Conservation (phyloP, 2,329 filamentous ascomycete species). For the Macroventuria anomochaeta region DNA sequence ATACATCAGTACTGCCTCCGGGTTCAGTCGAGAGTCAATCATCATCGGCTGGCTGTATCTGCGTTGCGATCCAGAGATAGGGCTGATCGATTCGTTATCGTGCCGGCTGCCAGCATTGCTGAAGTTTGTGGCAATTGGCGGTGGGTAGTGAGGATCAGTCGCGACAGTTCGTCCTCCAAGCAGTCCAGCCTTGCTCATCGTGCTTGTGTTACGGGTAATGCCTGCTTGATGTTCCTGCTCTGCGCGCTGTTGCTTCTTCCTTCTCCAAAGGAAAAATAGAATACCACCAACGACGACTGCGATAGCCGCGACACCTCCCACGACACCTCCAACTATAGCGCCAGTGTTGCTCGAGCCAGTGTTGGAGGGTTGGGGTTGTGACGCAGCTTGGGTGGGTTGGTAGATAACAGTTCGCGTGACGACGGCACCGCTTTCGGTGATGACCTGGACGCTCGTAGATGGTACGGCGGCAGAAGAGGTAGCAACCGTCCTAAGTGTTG, state of each 20-base stretch:
- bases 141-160: slow-evolving; percentile 31
- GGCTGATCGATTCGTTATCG: slow-evolving; percentile 45
- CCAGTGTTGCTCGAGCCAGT: slow-evolving; percentile 42
- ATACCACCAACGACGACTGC: slow-evolving; percentile 41
- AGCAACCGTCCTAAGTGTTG: slow-evolving; percentile 23
- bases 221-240: slow-evolving; percentile 31
- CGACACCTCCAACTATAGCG: slow-evolving; percentile 56
- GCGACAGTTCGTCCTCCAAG: slow-evolving; percentile 33
- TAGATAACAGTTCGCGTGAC: slow-evolving; percentile 55
- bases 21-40: slow-evolving; percentile 58
- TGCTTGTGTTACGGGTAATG: slow-evolving; percentile 54
- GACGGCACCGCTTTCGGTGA: slow-evolving; percentile 53
- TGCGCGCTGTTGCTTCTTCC: slow-evolving; percentile 30
- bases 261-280: slow-evolving; percentile 51
- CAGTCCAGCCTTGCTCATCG: slow-evolving; percentile 57
- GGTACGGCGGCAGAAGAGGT: slow-evolving; percentile 13
- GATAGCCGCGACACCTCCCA: slow-evolving; percentile 45
- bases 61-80: slow-evolving; percentile 42
- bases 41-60: slow-evolving; percentile 54
- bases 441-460: slow-evolving; percentile 42
- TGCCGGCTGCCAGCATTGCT: slow-evolving; percentile 37
- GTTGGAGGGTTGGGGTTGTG: background rate
- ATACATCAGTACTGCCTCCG: slow-evolving; percentile 54
- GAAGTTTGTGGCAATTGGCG: slow-evolving; percentile 36
- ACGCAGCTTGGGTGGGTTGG: slow-evolving; percentile 28